These are phyloP conservation scores for Drosera capensis DNA, from an alignment of 148 eudicot genomes.

Conservation along the genomic window DNA sequence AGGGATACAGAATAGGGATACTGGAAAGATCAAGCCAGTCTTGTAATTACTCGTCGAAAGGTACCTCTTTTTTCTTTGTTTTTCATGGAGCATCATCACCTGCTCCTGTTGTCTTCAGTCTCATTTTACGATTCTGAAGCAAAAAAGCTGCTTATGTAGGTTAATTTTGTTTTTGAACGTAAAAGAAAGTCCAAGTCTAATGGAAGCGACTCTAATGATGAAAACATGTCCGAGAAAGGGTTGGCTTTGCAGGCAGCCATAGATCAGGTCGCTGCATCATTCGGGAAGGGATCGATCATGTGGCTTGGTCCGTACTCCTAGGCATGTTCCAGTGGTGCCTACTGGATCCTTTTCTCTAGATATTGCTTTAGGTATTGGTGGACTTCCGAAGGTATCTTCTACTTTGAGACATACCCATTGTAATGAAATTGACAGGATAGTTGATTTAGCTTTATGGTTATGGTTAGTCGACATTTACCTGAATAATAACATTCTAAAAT, in stretches of 20 bases:
- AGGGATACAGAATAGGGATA: constrained; percentile 20
- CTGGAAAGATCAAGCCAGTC: constrained; percentile 17
- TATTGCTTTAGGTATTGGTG: constrained; percentile 87
- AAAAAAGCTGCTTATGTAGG: constrained; percentile 1
- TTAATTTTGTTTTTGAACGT: constrained; percentile 28
- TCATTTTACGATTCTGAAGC: too few relatives aligned
- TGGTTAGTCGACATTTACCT: too few relatives aligned
- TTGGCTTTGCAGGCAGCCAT: constrained; percentile 69
- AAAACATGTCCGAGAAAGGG: constrained; percentile 64
- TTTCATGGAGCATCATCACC: neutral
- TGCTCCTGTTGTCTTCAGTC: neutral
- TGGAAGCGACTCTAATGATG: constrained; percentile 73
- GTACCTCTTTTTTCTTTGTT: constrained; percentile 11
- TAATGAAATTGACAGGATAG: constrained; percentile 1
- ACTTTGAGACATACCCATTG: too few relatives aligned
- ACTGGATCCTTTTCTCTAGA: constrained; percentile 86
- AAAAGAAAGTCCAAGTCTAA: constrained; percentile 55
- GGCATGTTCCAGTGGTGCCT: constrained; percentile 75
- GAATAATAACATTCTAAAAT: too few relatives aligned
- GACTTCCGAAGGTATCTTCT: constrained; percentile 75
- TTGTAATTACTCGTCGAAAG: constrained; percentile 24
- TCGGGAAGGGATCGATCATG: constrained; percentile 95
- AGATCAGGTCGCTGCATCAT: constrained; percentile 72
- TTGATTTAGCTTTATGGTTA: neutral
- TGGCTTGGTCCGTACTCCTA: constrained; percentile 74